Evolutionary conservation across 345 rosid genomes (phyloP).

Genomic region (Pistacia atlantica): DNA sequence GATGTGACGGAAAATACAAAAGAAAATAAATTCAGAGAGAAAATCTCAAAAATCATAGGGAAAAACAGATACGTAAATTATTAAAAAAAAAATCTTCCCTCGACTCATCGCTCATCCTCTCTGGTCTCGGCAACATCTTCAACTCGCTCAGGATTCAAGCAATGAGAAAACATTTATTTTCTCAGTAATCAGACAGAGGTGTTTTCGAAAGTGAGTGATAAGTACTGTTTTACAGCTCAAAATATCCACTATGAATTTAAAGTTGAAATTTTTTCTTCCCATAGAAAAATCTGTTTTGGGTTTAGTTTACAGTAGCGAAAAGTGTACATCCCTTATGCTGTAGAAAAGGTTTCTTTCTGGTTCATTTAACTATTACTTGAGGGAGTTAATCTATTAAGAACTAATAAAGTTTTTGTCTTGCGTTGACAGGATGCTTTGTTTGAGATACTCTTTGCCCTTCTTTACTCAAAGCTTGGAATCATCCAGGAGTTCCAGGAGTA

Average conservation of each 20-base stretch:
- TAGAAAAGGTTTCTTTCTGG: not conserved
- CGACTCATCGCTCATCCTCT: not conserved
- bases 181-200: not conserved
- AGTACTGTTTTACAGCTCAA: not conserved
- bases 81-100: not conserved
- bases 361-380: too few species aligned
- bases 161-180: not conserved
- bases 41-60: not conserved
- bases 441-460: slow-evolving; percentile 54
- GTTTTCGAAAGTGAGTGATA: not conserved
- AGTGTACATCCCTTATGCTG: not conserved
- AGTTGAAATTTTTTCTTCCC: not conserved
- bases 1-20: not conserved
- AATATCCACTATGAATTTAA: not conserved
- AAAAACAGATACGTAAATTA: not conserved
- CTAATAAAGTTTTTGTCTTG: not conserved
- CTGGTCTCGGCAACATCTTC: not conserved
- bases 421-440: slow-evolving; percentile 55
- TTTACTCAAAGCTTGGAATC: slow-evolving; percentile 44
- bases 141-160: not conserved
- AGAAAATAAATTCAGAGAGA: not conserved
- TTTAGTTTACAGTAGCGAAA: not conserved
- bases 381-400: not conserved
- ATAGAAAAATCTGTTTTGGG: not conserved
- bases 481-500: slow-evolving; percentile 26